A percentile compares a stretch with the other conserved stretches of the same genome.
Evolutionary conservation across 1,139 yeast genomes (phyloP).

Genomic region (Pneumocystis jirovecii): DNA sequence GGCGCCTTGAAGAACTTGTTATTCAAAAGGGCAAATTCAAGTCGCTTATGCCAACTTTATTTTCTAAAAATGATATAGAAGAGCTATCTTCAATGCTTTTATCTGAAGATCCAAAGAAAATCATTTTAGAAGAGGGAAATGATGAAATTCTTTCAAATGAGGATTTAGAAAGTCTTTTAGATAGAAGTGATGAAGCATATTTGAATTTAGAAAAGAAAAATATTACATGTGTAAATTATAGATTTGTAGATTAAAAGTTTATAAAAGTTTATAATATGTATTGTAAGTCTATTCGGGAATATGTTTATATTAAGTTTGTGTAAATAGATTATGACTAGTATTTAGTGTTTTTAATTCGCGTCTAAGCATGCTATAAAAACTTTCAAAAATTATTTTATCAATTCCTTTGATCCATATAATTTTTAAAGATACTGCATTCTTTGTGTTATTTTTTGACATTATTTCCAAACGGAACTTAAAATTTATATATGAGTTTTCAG

Average conservation of each 20-base stretch:
- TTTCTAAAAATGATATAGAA: constrained; percentile 3
- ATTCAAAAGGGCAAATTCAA: constrained; percentile 72
- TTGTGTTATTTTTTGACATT: background rate
- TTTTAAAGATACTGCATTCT: background rate
- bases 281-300: background rate
- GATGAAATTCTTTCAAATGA: constrained; percentile 16
- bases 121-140: constrained; percentile 12
- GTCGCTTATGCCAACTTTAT: constrained; percentile 7
- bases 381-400: constrained; percentile 12
- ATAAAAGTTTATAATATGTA: background rate
- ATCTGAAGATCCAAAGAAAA: constrained; percentile 14
- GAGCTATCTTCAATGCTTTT: constrained; percentile 11
- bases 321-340: background rate
- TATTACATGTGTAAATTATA: background rate
- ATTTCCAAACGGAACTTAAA: background rate
- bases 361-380: constrained; percentile 15
- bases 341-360: constrained; percentile 13
- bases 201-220: background rate
- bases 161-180: constrained; percentile 15
- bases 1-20: constrained; percentile 65
- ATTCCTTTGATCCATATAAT: constrained; percentile 14
- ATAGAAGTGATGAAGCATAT: constrained; percentile 11
- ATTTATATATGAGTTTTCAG: background rate
- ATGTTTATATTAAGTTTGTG: background rate
- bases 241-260: background rate